phyloP scores from a whole-genome alignment of 441 rosid species.

The Populus trichocarpa region DNA sequence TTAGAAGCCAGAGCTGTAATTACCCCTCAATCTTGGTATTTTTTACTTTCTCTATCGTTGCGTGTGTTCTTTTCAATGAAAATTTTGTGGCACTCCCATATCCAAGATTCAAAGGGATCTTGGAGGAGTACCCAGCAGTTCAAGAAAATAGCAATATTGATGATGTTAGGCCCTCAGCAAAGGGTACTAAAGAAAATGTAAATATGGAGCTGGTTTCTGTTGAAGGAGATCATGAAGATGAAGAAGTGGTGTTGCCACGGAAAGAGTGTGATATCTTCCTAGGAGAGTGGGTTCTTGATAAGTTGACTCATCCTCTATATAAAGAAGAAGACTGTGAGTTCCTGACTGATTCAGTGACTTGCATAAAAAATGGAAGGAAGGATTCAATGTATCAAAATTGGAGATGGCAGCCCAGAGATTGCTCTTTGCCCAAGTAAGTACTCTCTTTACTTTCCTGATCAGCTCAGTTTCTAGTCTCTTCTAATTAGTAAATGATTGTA shows the following conservation, averaged over 20 bases:
- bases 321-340: constrained; percentile 71
- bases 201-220: background rate
- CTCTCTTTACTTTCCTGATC: background rate
- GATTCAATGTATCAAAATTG: constrained; percentile 75
- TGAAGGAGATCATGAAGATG: constrained; percentile 7
- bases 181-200: background rate
- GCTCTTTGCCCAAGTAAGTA: constrained; percentile 59
- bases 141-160: background rate
- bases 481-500: background rate
- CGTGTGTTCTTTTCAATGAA: constrained; percentile 25
- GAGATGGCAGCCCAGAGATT: constrained; percentile 87
- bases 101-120: constrained; percentile 5
- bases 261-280: constrained; percentile 61
- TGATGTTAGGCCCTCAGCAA: background rate
- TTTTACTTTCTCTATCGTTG: constrained; percentile 27
- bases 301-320: constrained; percentile 57
- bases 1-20: constrained; percentile 23
- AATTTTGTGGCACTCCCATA: constrained; percentile 23
- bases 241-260: constrained; percentile 43
- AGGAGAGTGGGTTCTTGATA: constrained; percentile 73
- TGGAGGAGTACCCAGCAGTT: background rate
- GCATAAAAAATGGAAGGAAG: constrained; percentile 43
- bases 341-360: constrained; percentile 34
- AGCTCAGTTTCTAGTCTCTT: background rate
- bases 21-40: constrained; percentile 14